These are phyloP conservation scores for Talaromyces islandicus DNA, from an alignment of 2,329 filamentous ascomycete species.

Conservation along the genomic window DNA sequence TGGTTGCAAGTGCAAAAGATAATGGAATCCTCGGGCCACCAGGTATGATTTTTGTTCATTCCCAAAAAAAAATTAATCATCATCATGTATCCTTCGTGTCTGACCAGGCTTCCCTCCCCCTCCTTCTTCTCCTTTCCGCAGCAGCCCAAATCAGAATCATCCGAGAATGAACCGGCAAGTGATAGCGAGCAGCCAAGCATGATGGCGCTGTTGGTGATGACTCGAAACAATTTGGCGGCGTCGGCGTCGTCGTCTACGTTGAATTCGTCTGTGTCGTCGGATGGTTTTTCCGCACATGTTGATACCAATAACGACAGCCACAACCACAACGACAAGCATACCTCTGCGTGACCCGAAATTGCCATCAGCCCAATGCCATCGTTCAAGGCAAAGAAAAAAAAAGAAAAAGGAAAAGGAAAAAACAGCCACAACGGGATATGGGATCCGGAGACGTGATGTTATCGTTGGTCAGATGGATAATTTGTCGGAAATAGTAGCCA, in stretches of 20 bases:
- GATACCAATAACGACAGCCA: too few relatives aligned
- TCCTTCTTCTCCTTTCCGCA: too few relatives aligned
- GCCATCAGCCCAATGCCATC: not conserved
- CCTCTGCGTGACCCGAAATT: too few relatives aligned
- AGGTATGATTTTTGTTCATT: not conserved
- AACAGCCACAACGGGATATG: not conserved
- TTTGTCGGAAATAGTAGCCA: not conserved
- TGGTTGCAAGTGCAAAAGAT: conserved; percentile 11
- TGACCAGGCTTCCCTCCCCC: not conserved
- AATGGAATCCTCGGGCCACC: conserved; percentile 8
- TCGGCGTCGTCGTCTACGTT: conserved; percentile 3
- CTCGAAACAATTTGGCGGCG: conserved; percentile 5
- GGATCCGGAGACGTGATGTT: not conserved
- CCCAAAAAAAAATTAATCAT: not conserved
- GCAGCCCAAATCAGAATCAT: conserved; percentile 8
- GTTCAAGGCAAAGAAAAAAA: too few relatives aligned
- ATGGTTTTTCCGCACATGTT: not conserved
- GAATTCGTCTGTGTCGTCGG: conserved; percentile 1
- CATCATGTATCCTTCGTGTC: not conserved
- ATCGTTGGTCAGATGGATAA: not conserved
- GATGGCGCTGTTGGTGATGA: not conserved
- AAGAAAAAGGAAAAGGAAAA: not conserved
- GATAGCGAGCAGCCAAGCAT: not conserved
- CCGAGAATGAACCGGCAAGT: not conserved
- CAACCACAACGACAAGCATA: not conserved